A percentile compares a stretch with the other conserved stretches of the same genome.
Evolutionary conservation across 1,284 basidiomycete genomes (phyloP).

Genomic region (Tilletia walkeri): DNA sequence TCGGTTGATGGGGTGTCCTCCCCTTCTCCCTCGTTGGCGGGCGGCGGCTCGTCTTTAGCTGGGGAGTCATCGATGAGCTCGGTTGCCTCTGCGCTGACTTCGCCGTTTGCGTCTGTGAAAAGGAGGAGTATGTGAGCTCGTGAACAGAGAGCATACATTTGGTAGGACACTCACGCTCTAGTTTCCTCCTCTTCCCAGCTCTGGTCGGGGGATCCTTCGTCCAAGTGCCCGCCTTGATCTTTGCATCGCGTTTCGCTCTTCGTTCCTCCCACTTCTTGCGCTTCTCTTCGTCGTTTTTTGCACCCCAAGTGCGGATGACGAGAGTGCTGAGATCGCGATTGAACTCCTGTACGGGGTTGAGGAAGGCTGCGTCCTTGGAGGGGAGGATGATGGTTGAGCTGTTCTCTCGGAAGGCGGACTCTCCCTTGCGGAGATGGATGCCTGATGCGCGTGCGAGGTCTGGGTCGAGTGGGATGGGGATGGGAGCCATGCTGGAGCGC

Average conservation of each 20-base stretch:
- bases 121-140: too few species aligned
- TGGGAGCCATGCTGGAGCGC: conserved; percentile 44
- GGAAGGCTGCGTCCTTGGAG: conserved; percentile 63
- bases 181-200: conserved; percentile 13
- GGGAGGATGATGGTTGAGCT: conserved; percentile 53
- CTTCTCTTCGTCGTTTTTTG: conserved; percentile 69
- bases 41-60: too few species aligned
- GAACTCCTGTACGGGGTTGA: conserved; percentile 98
- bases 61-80: background rate
- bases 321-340: conserved; percentile 91
- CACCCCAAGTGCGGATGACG: conserved; percentile 80
- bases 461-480: conserved; percentile 42
- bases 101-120: background rate
- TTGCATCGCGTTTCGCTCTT: conserved; percentile 46
- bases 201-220: background rate
- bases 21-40: background rate
- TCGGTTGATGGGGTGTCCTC: conserved; percentile 16
- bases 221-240: conserved; percentile 31
- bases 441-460: conserved; percentile 38
- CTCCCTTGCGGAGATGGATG: conserved; percentile 40
- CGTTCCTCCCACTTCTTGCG: conserved; percentile 63
- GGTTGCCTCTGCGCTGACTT: conserved; percentile 18
- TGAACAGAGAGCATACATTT: too few species aligned
- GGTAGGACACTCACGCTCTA: conserved; percentile 14
- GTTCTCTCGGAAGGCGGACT: conserved; percentile 51